Percentiles rank a stretch among this genome's conserved stretches.
These are phyloP conservation scores for Prunus mume DNA, from an alignment of 306 rosid species.

Conservation along the genomic window DNA sequence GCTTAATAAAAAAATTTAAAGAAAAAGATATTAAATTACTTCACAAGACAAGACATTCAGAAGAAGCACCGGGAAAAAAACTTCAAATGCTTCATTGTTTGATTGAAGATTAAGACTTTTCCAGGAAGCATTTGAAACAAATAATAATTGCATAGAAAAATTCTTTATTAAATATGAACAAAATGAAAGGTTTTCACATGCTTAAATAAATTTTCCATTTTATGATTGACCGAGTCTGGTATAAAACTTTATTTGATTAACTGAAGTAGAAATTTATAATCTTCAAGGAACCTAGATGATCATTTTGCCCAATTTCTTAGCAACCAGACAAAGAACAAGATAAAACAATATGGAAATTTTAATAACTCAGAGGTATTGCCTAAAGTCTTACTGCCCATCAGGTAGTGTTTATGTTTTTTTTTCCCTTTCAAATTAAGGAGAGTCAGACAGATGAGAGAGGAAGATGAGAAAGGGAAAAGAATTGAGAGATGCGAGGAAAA, in stretches of 20 bases:
- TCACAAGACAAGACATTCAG: not conserved
- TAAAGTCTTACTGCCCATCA: not conserved
- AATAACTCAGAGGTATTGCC: not conserved
- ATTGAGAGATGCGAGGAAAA: not conserved
- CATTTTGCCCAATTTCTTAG: not conserved
- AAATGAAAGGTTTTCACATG: not conserved
- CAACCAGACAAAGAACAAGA: conserved; percentile 8
- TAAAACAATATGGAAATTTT: not conserved
- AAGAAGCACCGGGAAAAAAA: no score
- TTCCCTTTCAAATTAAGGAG: not conserved
- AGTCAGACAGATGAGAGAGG: not conserved
- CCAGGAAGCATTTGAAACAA: not conserved
- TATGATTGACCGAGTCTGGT: not conserved
- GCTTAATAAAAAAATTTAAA: not conserved
- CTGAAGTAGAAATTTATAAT: not conserved
- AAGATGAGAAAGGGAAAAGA: not conserved
- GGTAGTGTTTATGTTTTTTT: not conserved
- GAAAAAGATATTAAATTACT: not conserved
- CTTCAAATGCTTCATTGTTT: not conserved
- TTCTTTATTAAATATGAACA: not conserved
- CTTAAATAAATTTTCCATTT: not conserved
- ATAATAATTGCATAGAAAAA: not conserved
- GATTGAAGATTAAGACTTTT: not conserved
- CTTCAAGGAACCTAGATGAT: not conserved
- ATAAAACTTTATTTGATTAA: not conserved